phyloP scores from a whole-genome alignment of 2,329 filamentous ascomycete genomes.

The Ceratocystis ficicola region DNA sequence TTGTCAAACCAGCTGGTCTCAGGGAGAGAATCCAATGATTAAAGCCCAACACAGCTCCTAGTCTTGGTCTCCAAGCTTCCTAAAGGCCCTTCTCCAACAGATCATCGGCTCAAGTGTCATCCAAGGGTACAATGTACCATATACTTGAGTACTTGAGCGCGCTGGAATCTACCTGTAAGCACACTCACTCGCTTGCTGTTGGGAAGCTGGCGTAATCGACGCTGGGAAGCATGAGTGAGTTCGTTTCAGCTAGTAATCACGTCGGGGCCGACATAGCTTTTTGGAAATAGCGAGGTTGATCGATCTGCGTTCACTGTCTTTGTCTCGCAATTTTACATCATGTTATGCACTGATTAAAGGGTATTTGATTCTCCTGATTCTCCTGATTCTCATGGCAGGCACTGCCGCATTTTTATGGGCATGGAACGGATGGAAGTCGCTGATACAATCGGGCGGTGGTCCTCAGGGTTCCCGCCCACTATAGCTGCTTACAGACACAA shows the following conservation, averaged over 20 bases:
- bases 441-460: not conserved
- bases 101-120: not conserved
- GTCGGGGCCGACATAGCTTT: not conserved
- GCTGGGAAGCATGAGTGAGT: not conserved
- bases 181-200: not conserved
- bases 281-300: no score
- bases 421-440: not conserved
- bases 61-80: not conserved
- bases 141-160: not conserved
- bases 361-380: no score
- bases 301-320: no score
- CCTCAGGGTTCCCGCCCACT: not conserved
- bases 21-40: not conserved
- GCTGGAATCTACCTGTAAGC: not conserved
- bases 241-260: not conserved
- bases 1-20: not conserved
- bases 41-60: not conserved
- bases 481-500: not conserved
- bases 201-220: not conserved
- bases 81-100: not conserved
- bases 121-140: not conserved
- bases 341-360: no score
- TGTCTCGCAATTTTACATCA: no score
- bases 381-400: not conserved
- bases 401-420: not conserved